Base-by-base conservation (phyloP, 257 asterid genomes). In the Mitragyna speciosa region DNA sequence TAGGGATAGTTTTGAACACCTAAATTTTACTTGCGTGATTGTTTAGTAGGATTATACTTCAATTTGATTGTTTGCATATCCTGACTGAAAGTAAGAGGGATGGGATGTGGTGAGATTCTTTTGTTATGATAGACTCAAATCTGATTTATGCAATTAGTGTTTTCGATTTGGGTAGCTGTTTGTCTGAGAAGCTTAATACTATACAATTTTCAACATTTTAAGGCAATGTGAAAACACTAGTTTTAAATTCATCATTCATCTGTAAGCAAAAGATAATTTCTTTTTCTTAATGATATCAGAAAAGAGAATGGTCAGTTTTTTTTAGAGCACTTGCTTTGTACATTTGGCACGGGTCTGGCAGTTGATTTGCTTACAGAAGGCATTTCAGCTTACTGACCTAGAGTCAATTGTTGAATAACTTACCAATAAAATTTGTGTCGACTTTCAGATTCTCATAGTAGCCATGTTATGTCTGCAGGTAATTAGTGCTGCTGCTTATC, bases 401-500 rank as follows among this genome's bases (percentile, higher is more conserved):
- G 17, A 54, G 20, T 49, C 45, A 3, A 51, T 0, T 24, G 14
- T 39, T 16, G 16, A 36, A 56, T 15, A 20, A 20, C 28, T 26
- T 45, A 7, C 36, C 36, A 6, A 30, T 36, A 45, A 67, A 51
- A 7, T 24, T 1, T 59, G n/a, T 33, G 12, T 22, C 17, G 7
- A 31, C 39, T 65, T 66, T 52, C 75, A 33, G 10, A 36, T 61
- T 49, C 30, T 69, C 15, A 33, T 39, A 19, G 33, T 22, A 28
- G 73, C n/a, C 65, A 47, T 73, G 76, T 73, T 33, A 61, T 71
- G 51, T 65, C 47, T 87, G 81, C 96, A 96, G 99, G 91, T 84
- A 82, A 88, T 96, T 56, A 82, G 92, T 80, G 85, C 89, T 65
- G 83, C 98, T 26, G 85, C 82, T 47, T 86, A 83, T 86, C 90